Evolutionary conservation across 2,329 filamentous ascomycete species (phyloP), one percentile per base, ranked within the genome.

Genomic region (Boeremia lycopersici): DNA sequence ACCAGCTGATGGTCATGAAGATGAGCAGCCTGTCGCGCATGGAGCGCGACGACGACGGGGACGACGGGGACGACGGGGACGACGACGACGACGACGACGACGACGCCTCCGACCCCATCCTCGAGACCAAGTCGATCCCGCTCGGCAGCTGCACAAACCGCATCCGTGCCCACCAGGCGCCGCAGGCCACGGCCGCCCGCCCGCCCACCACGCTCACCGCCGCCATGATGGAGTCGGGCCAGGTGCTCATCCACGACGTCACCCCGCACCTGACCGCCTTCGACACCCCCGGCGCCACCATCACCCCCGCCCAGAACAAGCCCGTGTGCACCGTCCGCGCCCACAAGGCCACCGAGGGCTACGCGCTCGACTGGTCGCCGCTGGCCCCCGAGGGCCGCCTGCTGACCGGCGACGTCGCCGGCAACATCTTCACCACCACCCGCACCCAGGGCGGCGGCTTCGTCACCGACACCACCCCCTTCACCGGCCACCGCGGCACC

Each of bases 341-440:
- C 65, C 95, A 99, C 84, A 93, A 93, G 78, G 80, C 87, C 11
- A 75, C 74, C 57, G 95, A 99, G 80, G 95, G 95, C 43, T 99
- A 98, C 74, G 95, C 91, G 0, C 78, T 99, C n/a, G 95, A 97
- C 77, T 99, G 95, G 95, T 96, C 93, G 25, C 90, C 91, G 1
- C 75, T 91, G 9, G 83, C 90, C 40, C 86, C 91, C 0, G 84
- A 87, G 41, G 93, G 93, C 55, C 95, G 93, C 77, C 86, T 99
- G 3, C 78, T 96, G 40, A 97, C 93, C 0, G 95, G 95, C 60
- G 95, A 99, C 77, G 91, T 93, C 71, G 84, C 93, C 63, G 95
- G 95, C 55, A 81, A 89, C 57, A 97, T 99, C 72, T 98, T 92
- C 76, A 82, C 88, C 56, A 97, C 93, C 1, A 92, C 91, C 7